Evolutionary conservation across 2,329 filamentous ascomycete species (phyloP).

Genomic region (Pseudogymnoascus sp.): DNA sequence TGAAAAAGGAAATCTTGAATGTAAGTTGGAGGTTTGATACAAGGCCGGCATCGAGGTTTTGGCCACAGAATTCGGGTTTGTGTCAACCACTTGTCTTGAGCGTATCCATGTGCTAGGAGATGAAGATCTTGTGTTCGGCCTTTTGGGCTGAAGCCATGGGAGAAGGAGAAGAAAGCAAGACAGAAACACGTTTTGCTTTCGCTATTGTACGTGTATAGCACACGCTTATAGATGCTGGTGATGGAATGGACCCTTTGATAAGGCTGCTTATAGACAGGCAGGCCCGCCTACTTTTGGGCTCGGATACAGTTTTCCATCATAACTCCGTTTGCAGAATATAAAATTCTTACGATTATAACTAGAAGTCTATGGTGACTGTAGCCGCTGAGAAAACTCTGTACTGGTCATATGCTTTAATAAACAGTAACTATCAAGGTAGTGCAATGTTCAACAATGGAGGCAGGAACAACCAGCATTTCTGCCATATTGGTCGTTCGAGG

Average conservation of each 20-base stretch:
- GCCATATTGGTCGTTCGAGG: not conserved
- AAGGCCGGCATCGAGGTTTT: not conserved
- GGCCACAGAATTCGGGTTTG: not conserved
- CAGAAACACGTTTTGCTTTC: not conserved
- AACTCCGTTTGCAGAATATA: not conserved
- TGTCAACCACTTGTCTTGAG: not conserved
- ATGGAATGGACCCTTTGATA: not conserved
- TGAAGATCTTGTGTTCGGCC: not conserved
- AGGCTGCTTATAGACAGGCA: not conserved
- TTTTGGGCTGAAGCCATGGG: not conserved
- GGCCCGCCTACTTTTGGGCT: not conserved
- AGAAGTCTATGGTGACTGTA: not conserved
- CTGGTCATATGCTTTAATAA: not conserved
- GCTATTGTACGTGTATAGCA: not conserved
- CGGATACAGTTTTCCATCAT: not conserved
- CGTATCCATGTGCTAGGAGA: not conserved
- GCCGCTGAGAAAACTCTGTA: not conserved
- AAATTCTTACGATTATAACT: not conserved
- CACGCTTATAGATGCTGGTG: not conserved
- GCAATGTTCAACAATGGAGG: not conserved
- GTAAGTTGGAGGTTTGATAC: not conserved
- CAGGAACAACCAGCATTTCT: not conserved
- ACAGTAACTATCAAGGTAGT: not conserved
- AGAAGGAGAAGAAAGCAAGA: not conserved
- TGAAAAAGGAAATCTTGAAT: slow-evolving; percentile 12